Conservation (phyloP, 2,329 filamentous ascomycete species). For the Venturia asperata region DNA sequence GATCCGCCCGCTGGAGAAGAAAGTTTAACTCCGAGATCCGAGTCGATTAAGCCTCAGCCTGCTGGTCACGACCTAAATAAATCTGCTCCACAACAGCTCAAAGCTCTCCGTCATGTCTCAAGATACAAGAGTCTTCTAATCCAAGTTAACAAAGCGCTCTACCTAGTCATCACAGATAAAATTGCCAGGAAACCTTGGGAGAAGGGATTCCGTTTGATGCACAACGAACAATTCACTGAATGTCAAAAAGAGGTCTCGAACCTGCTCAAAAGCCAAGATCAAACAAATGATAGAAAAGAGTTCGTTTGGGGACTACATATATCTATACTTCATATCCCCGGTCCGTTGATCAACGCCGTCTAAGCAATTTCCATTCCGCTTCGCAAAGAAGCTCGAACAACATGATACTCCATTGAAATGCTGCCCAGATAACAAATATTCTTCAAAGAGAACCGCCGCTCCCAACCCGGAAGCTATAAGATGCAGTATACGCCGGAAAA, state of each 20-base stretch:
- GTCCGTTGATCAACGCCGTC: background rate
- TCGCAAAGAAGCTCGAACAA: conserved; percentile 3
- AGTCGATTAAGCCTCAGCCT: conserved; percentile 1
- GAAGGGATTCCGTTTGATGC: too few relatives aligned
- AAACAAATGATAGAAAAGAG: too few relatives aligned
- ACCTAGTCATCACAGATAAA: too few relatives aligned
- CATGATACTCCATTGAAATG: conserved; percentile 7
- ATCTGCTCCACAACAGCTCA: too few relatives aligned
- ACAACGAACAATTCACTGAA: too few relatives aligned
- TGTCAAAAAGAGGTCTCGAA: too few relatives aligned
- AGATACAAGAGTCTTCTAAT: background rate
- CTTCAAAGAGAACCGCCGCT: background rate
- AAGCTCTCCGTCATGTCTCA: too few relatives aligned
- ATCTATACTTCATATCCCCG: background rate
- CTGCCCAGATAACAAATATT: background rate
- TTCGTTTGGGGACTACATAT: conserved; percentile 1
- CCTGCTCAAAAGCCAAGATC: too few relatives aligned
- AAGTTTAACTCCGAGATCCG: background rate
- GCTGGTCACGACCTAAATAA: background rate
- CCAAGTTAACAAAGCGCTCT: too few relatives aligned
- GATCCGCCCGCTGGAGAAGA: background rate
- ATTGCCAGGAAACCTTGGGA: too few relatives aligned
- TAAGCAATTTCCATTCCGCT: background rate
- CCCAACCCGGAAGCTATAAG: background rate
- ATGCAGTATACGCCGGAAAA: conserved; percentile 1